A percentile compares a stretch with the other conserved stretches of the same genome.
Evolutionary conservation across 495 filamentous ascomycete species (phyloP).

Genomic region (Penicillium mononematosum): DNA sequence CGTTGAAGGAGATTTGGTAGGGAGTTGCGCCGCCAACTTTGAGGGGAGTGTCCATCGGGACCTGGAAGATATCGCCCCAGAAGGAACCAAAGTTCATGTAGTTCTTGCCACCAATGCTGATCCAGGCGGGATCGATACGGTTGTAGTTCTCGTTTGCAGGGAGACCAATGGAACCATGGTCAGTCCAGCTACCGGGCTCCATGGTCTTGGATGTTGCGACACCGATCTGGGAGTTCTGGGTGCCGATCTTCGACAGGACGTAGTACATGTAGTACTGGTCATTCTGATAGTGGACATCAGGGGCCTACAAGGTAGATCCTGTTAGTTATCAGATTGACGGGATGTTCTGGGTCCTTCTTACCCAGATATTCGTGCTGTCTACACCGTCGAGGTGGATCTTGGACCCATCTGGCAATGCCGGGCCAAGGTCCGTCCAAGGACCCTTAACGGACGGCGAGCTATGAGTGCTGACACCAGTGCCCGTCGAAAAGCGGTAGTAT

Average conservation of each 20-base stretch:
- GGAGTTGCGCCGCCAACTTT: conserved; percentile 35
- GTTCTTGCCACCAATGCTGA: conserved; percentile 45
- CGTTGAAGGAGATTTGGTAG: conserved; percentile 56
- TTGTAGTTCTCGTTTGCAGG: conserved; percentile 56
- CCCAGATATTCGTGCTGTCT: conserved; percentile 57
- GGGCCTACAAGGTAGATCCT: conserved; percentile 49
- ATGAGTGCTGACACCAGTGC: conserved; percentile 57
- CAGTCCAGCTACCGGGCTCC: conserved; percentile 60
- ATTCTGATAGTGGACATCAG: conserved; percentile 58
- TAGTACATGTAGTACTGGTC: conserved; percentile 71
- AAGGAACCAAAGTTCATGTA: conserved; percentile 68
- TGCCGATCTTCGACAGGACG: conserved; percentile 62
- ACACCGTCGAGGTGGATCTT: conserved; percentile 53
- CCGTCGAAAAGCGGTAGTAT: conserved; percentile 73
- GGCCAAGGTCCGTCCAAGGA: conserved; percentile 62
- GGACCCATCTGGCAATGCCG: conserved; percentile 55
- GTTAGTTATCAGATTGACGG: not conserved
- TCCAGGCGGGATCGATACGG: conserved; percentile 67
- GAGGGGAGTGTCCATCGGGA: conserved; percentile 49
- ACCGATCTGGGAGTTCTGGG: conserved; percentile 62
- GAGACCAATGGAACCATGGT: conserved; percentile 52
- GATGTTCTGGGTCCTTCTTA: conserved; percentile 23
- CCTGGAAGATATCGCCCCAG: conserved; percentile 67
- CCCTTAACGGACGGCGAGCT: conserved; percentile 58
- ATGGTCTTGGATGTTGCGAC: conserved; percentile 64